Evolutionary conservation across 768 basidiomycete genomes (phyloP), one percentile per base, ranked within the genome.

Genomic region (Auricularia sp.): DNA sequence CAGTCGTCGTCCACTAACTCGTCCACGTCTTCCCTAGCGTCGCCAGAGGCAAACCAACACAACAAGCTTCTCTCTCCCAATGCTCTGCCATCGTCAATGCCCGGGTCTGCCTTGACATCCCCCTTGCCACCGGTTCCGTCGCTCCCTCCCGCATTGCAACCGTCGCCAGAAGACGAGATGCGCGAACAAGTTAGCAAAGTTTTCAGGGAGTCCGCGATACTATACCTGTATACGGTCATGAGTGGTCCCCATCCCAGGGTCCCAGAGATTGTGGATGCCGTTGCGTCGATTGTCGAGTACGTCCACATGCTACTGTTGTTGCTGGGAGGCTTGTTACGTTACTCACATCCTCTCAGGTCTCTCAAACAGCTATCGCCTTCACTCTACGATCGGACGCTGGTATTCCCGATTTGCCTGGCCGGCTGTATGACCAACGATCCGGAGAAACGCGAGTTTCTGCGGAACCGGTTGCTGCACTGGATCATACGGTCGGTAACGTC

Each of bases 391-490:
- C 83, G 87, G 64, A 79, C 82, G 7, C 73, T 91, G 51, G 77
- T 89, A 23, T 87, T 91, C 74, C 89, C 90, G 35, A 80, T 90
- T 64, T 87, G 84, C 71, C 77, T 93, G 51, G 84, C 86, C 36
- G 90, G 87, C 4, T 84, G 84, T 72, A 80, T 91, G 81, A 83
- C 87, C 56, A 85, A 89, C 72, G 84, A 87, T 72, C 82, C 79
- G 18, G 75, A 73, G 47, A 78, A 78, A 61, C 79, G 85, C 42
- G 84, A 85, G 61, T 80, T 85, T 68, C 77, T 88, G 72, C 86
- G 84, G 69, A 74, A 76, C 29, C 79, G 86, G 61, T 71, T 90
- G 60, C 79, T 82, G 74, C 71, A 36, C 79, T 83, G 66, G 83
- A 87, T 69, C 33, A 80, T 67, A 79, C 77, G 66, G 80, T 85